These are phyloP conservation scores for Zopfia rhizophila DNA, from an alignment of 2,329 filamentous ascomycete genomes.

Conservation along the genomic window DNA sequence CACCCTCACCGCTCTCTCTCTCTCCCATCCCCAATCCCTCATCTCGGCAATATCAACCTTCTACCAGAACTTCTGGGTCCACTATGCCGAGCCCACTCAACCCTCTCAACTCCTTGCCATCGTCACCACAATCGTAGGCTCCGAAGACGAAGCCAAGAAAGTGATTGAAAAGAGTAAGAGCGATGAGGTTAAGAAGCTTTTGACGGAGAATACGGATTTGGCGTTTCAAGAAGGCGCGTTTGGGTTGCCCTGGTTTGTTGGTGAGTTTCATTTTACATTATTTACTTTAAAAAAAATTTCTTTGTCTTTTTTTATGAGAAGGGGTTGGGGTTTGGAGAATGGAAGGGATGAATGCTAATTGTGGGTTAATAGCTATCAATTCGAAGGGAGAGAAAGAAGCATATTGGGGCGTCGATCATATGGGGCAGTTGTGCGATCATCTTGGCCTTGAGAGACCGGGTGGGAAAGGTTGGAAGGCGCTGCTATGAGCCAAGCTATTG, in stretches of 20 bases:
- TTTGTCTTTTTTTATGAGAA: background rate
- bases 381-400: constrained; percentile 62
- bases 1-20: constrained; percentile 60
- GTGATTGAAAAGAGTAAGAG: constrained; percentile 52
- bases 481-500: no score
- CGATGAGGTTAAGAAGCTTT: constrained; percentile 57
- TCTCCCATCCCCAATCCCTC: constrained; percentile 56
- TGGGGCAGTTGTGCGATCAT: constrained; percentile 65
- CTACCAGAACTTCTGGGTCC: constrained; percentile 64
- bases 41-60: constrained; percentile 56
- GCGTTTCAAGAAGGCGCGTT: constrained; percentile 67
- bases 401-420: constrained; percentile 71
- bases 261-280: constrained; percentile 33
- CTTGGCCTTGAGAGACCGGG: constrained; percentile 60
- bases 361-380: constrained; percentile 60
- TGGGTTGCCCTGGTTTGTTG: constrained; percentile 68
- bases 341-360: constrained; percentile 10
- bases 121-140: constrained; percentile 59
- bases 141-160: constrained; percentile 54
- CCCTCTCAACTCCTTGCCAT: constrained; percentile 57
- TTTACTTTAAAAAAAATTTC: no score
- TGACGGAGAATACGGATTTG: constrained; percentile 62
- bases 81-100: constrained; percentile 58
- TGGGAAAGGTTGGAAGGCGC: constrained; percentile 49
- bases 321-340: constrained; percentile 1